phyloP scores from a whole-genome alignment of 2,329 filamentous ascomycete species.

The Clarireedia paspali region DNA sequence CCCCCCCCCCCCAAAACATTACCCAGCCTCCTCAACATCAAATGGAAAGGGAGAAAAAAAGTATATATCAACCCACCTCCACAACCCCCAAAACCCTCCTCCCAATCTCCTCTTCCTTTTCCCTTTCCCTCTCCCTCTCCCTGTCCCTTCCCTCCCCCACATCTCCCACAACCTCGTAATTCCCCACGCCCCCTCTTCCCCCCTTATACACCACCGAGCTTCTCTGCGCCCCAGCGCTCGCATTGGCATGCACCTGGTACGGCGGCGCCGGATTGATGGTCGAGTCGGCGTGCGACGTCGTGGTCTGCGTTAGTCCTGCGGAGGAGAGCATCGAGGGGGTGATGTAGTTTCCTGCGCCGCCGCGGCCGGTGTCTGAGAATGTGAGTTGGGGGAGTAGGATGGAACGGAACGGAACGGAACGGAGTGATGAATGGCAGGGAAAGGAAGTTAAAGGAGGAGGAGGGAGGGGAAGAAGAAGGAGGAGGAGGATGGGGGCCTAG shows the following conservation, averaged over 20 bases:
- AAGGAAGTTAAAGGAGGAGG: background rate
- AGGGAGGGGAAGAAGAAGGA: no score
- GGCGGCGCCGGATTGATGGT: slow-evolving; percentile 3
- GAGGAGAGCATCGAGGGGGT: slow-evolving; percentile 16
- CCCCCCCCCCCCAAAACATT: background rate
- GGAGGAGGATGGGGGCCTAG: background rate
- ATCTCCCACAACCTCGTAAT: slow-evolving; percentile 34
- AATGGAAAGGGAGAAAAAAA: background rate
- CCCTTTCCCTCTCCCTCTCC: slow-evolving; percentile 30
- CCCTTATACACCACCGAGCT: slow-evolving; percentile 13
- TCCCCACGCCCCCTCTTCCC: slow-evolving; percentile 52
- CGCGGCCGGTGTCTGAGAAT: slow-evolving; percentile 38
- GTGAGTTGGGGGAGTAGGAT: background rate
- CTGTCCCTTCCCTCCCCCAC: slow-evolving; percentile 22
- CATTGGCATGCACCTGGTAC: background rate
- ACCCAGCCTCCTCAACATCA: no score
- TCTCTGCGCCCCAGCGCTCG: slow-evolving; percentile 8
- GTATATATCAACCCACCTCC: background rate
- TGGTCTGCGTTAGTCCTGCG: slow-evolving; percentile 12
- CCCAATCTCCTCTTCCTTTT: slow-evolving; percentile 32
- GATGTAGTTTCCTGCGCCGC: slow-evolving; percentile 55
- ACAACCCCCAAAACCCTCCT: slow-evolving; percentile 25
- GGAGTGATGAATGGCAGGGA: no score
- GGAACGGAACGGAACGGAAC: background rate
- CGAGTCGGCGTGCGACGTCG: slow-evolving; percentile 8